Conservation (phyloP, 202 grass and related monocot species). For the Bolboschoenoplectus hybrid region DNA sequence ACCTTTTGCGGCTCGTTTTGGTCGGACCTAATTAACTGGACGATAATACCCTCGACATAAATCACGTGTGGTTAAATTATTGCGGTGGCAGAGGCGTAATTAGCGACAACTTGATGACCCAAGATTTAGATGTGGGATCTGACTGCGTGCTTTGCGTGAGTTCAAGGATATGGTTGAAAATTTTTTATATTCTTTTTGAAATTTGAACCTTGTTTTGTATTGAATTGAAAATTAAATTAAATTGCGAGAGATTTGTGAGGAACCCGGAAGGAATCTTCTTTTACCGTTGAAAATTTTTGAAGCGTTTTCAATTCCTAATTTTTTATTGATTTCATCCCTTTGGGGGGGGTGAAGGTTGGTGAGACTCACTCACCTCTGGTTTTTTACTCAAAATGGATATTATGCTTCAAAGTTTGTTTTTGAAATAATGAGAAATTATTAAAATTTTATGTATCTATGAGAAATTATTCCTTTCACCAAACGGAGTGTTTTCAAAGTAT, state of each 20-base stretch:
- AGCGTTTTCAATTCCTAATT: neutral
- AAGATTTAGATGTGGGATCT: neutral
- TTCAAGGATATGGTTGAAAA: neutral
- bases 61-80: neutral
- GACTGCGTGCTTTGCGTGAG: neutral
- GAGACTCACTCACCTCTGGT: neutral
- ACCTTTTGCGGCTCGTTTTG: slow-evolving; percentile 24
- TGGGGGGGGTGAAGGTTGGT: slow-evolving; percentile 3
- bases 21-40: too few species aligned
- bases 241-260: neutral
- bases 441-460: too few species aligned
- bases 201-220: neutral
- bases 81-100: neutral
- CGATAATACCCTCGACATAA: neutral
- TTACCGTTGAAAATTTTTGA: slow-evolving; percentile 27
- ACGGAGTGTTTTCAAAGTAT: neutral
- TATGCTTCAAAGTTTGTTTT: slow-evolving; percentile 9
- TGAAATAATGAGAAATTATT: neutral
- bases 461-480: neutral
- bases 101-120: neutral
- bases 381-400: slow-evolving; percentile 30
- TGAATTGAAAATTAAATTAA: neutral
- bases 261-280: slow-evolving; percentile 28
- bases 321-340: neutral
- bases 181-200: neutral